Conservation (phyloP, 768 basidiomycete species). For the Lentinula boryana region DNA sequence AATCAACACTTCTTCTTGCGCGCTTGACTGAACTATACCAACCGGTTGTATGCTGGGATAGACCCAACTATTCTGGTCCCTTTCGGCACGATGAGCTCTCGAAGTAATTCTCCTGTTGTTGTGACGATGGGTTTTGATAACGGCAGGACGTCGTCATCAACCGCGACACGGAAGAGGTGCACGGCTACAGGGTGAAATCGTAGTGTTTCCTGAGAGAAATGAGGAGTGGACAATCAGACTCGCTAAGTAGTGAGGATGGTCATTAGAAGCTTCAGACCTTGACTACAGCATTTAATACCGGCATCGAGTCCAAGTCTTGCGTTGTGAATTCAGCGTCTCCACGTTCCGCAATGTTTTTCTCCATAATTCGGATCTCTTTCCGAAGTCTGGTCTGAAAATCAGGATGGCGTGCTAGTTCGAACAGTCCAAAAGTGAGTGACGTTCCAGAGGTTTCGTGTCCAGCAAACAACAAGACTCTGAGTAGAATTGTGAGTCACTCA, state of each 20-base stretch:
- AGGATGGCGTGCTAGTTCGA: neutral
- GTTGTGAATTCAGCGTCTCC: neutral
- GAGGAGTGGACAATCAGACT: neutral
- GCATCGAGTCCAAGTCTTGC: neutral
- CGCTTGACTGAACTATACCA: slow-evolving; percentile 15
- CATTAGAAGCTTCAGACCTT: neutral
- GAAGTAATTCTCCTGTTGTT: slow-evolving; percentile 23
- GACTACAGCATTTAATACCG: neutral
- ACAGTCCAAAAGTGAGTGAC: neutral
- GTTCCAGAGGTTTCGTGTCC: neutral
- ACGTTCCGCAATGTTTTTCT: neutral
- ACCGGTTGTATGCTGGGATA: slow-evolving; percentile 31
- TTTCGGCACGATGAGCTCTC: slow-evolving; percentile 25
- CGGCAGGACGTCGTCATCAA: slow-evolving; percentile 37
- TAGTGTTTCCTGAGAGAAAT: slow-evolving; percentile 33
- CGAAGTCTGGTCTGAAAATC: neutral
- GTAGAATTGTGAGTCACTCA: too few species aligned
- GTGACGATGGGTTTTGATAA: slow-evolving; percentile 31
- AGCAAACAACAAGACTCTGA: neutral
- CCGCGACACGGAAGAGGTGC: slow-evolving; percentile 32
- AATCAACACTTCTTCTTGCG: slow-evolving; percentile 3
- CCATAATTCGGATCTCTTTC: neutral
- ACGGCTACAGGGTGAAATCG: slow-evolving; percentile 35
- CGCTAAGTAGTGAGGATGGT: neutral
- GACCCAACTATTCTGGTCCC: slow-evolving; percentile 29